A percentile compares a stretch with the other conserved stretches of the same genome.
Conservation (phyloP, 2,329 filamentous ascomycete species). For the Simplicillium sp. region DNA sequence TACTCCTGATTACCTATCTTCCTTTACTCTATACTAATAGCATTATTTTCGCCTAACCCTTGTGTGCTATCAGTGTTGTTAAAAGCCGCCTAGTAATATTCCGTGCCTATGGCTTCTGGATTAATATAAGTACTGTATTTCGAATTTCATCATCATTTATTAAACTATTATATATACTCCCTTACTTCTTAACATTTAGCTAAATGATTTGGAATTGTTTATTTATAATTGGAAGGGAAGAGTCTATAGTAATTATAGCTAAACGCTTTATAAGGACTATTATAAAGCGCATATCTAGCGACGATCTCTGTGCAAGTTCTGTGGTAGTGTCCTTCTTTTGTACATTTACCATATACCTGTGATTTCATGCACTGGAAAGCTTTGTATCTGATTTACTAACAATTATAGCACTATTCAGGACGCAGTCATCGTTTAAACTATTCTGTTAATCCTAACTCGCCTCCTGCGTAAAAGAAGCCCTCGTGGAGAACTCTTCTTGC, state of each 20-base stretch:
- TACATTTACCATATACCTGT: constrained; percentile 9
- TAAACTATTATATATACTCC: constrained; percentile 9
- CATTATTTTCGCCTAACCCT: constrained; percentile 10
- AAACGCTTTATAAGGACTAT: constrained; percentile 12
- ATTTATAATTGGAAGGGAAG: constrained; percentile 11
- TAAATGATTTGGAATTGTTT: constrained; percentile 9
- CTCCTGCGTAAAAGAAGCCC: constrained; percentile 12
- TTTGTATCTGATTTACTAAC: constrained; percentile 17
- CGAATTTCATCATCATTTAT: constrained; percentile 10
- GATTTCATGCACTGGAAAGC: constrained; percentile 15
- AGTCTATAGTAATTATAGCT: constrained; percentile 13
- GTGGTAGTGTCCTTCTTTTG: constrained; percentile 12
- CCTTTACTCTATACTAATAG: constrained; percentile 6
- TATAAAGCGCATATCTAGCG: constrained; percentile 11
- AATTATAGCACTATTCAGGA: constrained; percentile 19
- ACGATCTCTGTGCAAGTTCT: constrained; percentile 7
- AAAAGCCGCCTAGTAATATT: constrained; percentile 7
- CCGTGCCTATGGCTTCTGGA: constrained; percentile 9
- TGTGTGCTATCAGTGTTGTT: constrained; percentile 9
- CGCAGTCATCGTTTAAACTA: constrained; percentile 12
- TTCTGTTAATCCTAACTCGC: constrained; percentile 10
- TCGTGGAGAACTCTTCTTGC: constrained; percentile 10
- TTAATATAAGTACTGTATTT: constrained; percentile 8
- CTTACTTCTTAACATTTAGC: constrained; percentile 10
- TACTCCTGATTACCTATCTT: constrained; percentile 11